A percentile compares a stretch with the other conserved stretches of the same genome.
phyloP scores from a whole-genome alignment of 768 basidiomycete species.

The Lentinula boryana region DNA sequence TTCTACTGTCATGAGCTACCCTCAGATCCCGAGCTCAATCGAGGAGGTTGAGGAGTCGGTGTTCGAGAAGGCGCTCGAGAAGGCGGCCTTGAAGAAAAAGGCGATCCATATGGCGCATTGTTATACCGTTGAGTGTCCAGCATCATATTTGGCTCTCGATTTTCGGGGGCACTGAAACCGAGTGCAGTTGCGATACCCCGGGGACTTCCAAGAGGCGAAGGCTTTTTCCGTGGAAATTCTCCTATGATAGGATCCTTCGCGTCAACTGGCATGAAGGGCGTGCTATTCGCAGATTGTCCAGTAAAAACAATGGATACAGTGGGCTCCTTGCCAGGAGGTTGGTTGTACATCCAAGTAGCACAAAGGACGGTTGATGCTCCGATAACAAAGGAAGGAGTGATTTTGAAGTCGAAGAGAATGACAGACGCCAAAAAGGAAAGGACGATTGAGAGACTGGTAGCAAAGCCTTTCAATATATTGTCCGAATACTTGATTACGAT shows the following conservation, averaged over 20 bases:
- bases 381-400: slow-evolving; percentile 82
- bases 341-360: slow-evolving; percentile 96
- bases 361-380: slow-evolving; percentile 81
- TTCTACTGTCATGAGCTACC: slow-evolving; percentile 1
- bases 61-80: slow-evolving; percentile 25
- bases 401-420: slow-evolving; percentile 81
- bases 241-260: slow-evolving; percentile 56
- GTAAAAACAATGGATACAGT: slow-evolving; percentile 19
- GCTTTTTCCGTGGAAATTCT: slow-evolving; percentile 43
- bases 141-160: slow-evolving; percentile 15
- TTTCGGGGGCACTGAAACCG: slow-evolving; percentile 20
- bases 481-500: slow-evolving; percentile 96
- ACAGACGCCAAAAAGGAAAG: slow-evolving; percentile 93
- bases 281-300: slow-evolving; percentile 17
- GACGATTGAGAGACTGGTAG: slow-evolving; percentile 90
- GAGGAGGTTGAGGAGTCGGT: slow-evolving; percentile 13
- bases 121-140: slow-evolving; percentile 30
- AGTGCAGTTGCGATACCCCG: slow-evolving; percentile 46
- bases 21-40: not conserved
- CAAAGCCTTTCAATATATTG: slow-evolving; percentile 96
- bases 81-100: slow-evolving; percentile 29
- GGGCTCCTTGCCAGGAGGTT: slow-evolving; percentile 38
- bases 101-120: slow-evolving; percentile 35
- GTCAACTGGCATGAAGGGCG: slow-evolving; percentile 38
- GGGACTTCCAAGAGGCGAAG: slow-evolving; percentile 42